phyloP scores from a whole-genome alignment of 78 protist genomes.

The Dictyostelium capitatum region DNA sequence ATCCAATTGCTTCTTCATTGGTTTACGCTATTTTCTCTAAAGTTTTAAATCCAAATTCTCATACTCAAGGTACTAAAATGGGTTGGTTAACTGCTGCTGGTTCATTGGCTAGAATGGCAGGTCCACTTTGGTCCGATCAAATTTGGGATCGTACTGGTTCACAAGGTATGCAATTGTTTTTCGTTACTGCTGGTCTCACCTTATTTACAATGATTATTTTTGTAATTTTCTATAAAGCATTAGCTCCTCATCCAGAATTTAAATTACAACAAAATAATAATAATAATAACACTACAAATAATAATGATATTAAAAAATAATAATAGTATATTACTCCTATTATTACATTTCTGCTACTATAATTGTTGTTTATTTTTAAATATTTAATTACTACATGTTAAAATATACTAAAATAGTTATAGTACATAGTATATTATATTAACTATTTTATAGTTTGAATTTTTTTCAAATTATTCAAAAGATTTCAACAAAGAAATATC shows the following conservation, averaged over 20 bases:
- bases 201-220: background rate
- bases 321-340: background rate
- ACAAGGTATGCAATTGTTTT: constrained; percentile 20
- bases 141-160: background rate
- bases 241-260: constrained; percentile 27
- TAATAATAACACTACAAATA: background rate
- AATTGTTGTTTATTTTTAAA: too few species aligned
- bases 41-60: constrained; percentile 38
- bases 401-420: too few species aligned
- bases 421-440: too few species aligned
- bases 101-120: constrained; percentile 50
- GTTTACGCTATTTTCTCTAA: constrained; percentile 52
- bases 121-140: constrained; percentile 49
- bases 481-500: too few species aligned
- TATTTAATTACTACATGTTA: too few species aligned
- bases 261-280: background rate
- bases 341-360: too few species aligned
- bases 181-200: background rate
- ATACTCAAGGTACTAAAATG: constrained; percentile 52
- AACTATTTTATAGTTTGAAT: too few species aligned
- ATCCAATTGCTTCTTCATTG: constrained; percentile 44
- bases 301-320: background rate
- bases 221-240: background rate
- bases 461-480: too few species aligned
- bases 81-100: constrained; percentile 73